Evolutionary conservation across 257 asterid genomes (phyloP), one percentile per base, ranked within the genome.

Genomic region (Coffea canephora): DNA sequence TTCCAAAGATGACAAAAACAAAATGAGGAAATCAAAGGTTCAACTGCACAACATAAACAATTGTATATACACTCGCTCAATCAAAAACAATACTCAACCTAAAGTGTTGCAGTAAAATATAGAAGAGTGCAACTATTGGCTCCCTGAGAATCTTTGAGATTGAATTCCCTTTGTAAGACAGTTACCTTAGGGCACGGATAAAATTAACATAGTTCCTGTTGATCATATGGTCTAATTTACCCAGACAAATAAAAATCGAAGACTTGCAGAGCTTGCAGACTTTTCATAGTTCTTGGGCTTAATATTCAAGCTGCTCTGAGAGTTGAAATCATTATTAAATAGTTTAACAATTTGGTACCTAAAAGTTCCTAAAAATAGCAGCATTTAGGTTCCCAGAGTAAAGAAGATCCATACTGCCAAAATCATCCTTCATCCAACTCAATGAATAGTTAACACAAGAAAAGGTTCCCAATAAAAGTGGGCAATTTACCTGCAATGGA

Each of bases 401-500:
- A 39, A 39, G 43, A 39, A 39, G 43, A 4, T 3, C 43, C 43
- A 39, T 39, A 39, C 43, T 39, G 43, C 43, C 43, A 39, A 39
- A 39, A 21, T 67, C 61, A 11, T 45, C 15, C 27, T 39, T 70
- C 12, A 13, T 49, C 46, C 36, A 57, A 45, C 19, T 54, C 16
- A 34, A 43, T 18, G 41, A 39, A 41, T 78, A 55, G 65, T 18
- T 16, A 16, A 78, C 27, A 2, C 1, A 34, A 41, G 39, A 57
- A 49, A 8, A 21, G 43, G 10, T 39, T 57, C 11, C 75, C 41
- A 54, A 71, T 75, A 62, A 27, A 69, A 70, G 74, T 36, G 50
- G 73, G n/a, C 65, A 80, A 15, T 34, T 48, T 88, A 95, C 99
- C 98, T 95, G 99, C 84, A 95, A 88, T 13, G 99, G 99, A 65